Base-by-base conservation (phyloP, 306 rosid species). In the Gillenia trifoliata region DNA sequence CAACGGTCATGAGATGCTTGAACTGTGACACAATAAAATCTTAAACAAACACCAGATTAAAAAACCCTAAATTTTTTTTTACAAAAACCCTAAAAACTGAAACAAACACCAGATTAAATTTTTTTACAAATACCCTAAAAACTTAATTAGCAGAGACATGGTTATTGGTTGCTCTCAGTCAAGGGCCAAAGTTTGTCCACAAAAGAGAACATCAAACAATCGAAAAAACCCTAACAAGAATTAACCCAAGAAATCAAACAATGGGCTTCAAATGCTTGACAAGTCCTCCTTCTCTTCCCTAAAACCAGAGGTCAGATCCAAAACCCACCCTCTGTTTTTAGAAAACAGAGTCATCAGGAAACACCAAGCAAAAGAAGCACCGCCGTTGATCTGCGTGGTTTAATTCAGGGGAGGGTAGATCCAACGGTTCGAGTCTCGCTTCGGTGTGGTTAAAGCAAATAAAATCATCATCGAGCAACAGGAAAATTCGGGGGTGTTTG, bases 381-480 rank as follows among this genome's bases (percentile, higher is more conserved):
- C 38, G 23, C 23, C 64, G 8, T 30, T 28, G 30, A 49, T 34
- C 67, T 23, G 3, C 64, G 11, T 16, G 47, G 30, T 25, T 25
- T 65, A 38, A 38, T n/a, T 64, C 49, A 19, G 61, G 55, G 85
- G 29, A 52, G 15, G 62, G 63, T 9, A 16, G 6, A 71, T 70
- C 17, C 72, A 68, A 52, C 36, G 70, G 75, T 31, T 17, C 12
- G 2, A 66, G 74, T 4, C 50, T 84, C 88, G 28, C 1, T 83
- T 84, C 89, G 22, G 92, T 88, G 91, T 90, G 96, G 96, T 90
- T 90, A 84, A 90, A 88, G 96, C 92, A 84, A 75, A 66, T 77
- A 6, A 33, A 88, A 90, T 84, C 92, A 90, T 90, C 96, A 90
- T 83, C 43, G 88, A 90, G 92, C 92, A 74, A 47, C 52, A 16